Evolutionary conservation across 2,329 filamentous ascomycete genomes (phyloP).

Genomic region (Aspergillus pseudonomiae): DNA sequence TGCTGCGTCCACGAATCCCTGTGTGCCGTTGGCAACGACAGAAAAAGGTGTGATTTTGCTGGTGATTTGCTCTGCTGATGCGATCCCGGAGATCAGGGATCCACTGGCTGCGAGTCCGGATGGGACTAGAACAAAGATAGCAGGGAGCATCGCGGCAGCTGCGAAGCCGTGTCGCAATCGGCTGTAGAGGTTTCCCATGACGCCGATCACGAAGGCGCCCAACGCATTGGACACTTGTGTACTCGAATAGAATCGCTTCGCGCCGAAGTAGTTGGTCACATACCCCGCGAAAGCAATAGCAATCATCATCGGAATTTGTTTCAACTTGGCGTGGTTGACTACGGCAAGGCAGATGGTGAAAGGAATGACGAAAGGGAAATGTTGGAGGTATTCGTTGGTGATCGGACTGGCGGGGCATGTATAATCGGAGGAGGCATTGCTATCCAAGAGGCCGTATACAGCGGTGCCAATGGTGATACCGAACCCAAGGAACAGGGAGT

Average conservation of each 20-base stretch:
- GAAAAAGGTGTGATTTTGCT: conserved; percentile 35
- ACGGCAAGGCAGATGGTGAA: conserved; percentile 78
- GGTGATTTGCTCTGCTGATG: conserved; percentile 59
- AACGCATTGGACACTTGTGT: conserved; percentile 78
- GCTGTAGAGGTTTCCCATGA: conserved; percentile 79
- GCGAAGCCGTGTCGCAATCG: conserved; percentile 75
- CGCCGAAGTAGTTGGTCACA: conserved; percentile 75
- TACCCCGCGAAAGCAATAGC: conserved; percentile 75
- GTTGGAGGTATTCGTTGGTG: conserved; percentile 52
- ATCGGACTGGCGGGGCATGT: conserved; percentile 55
- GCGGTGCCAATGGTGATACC: conserved; percentile 70
- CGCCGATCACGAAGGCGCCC: conserved; percentile 77
- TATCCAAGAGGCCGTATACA: conserved; percentile 65
- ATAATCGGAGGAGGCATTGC: conserved; percentile 54
- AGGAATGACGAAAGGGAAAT: conserved; percentile 73
- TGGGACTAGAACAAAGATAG: conserved; percentile 75
- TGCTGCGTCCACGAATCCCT: conserved; percentile 35
- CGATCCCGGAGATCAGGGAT: conserved; percentile 60
- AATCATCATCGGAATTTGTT: conserved; percentile 77
- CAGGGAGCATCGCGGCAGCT: conserved; percentile 82
- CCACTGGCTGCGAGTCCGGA: conserved; percentile 64
- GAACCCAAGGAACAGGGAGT: conserved; percentile 72
- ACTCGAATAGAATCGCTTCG: conserved; percentile 68
- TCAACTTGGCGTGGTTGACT: conserved; percentile 82
- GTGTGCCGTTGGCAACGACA: conserved; percentile 49